phyloP scores from a whole-genome alignment of 768 basidiomycete genomes.

The Pleurotus tuoliensis region DNA sequence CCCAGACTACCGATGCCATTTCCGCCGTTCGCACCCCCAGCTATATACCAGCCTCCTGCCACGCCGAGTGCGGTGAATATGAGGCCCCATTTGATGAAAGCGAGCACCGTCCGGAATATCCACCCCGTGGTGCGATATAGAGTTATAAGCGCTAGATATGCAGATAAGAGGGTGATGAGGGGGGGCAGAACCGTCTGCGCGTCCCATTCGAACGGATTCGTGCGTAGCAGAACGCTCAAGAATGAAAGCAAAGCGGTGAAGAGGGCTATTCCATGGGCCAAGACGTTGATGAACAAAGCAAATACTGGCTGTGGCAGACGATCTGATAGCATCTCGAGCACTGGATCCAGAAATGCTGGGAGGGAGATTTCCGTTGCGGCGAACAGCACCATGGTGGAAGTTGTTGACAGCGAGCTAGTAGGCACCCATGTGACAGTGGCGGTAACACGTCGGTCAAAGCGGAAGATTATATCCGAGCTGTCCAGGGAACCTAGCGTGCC shows the following conservation, averaged over 20 bases:
- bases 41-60: slow-evolving; percentile 46
- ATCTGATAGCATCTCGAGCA: slow-evolving; percentile 52
- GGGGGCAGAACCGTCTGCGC: slow-evolving; percentile 68
- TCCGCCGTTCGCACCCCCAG: slow-evolving; percentile 29
- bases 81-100: slow-evolving; percentile 75
- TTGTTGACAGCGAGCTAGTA: too few relatives aligned
- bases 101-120: slow-evolving; percentile 63
- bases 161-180: slow-evolving; percentile 63
- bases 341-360: slow-evolving; percentile 47
- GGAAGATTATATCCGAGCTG: too few relatives aligned
- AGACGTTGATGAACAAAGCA: slow-evolving; percentile 41
- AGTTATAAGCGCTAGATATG: slow-evolving; percentile 74
- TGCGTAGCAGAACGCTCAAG: slow-evolving; percentile 41
- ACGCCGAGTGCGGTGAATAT: slow-evolving; percentile 54
- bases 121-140: slow-evolving; percentile 77
- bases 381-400: not conserved
- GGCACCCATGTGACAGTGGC: too few relatives aligned
- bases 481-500: too few relatives aligned
- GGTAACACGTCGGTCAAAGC: not conserved
- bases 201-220: slow-evolving; percentile 60
- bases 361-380: slow-evolving; percentile 27
- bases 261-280: slow-evolving; percentile 52
- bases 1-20: slow-evolving; percentile 32
- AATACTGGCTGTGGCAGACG: slow-evolving; percentile 55
- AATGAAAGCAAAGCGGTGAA: slow-evolving; percentile 46